These are phyloP conservation scores for Ceraceosorus guamensis DNA, from an alignment of 1,284 basidiomycete species.

Conservation along the genomic window DNA sequence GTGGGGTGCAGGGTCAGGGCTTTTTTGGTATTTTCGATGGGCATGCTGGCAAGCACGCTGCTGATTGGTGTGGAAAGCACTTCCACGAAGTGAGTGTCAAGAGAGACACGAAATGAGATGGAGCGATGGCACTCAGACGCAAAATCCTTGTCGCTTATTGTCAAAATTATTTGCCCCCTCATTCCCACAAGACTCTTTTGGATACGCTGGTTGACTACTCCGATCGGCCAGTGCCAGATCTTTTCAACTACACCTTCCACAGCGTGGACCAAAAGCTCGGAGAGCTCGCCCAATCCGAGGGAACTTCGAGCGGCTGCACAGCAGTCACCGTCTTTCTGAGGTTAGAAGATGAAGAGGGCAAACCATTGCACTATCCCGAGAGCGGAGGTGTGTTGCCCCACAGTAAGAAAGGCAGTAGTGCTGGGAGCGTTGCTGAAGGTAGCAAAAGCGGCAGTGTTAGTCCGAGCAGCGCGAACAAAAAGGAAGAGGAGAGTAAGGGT, in stretches of 20 bases:
- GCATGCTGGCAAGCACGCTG: constrained; percentile 95
- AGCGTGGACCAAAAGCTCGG: constrained; percentile 76
- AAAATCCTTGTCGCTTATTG: background rate
- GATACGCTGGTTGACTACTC: constrained; percentile 52
- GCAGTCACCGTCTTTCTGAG: constrained; percentile 95
- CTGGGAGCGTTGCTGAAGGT: background rate
- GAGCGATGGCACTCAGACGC: background rate
- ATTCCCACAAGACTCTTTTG: constrained; percentile 45
- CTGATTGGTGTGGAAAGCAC: constrained; percentile 95
- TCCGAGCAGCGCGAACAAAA: constrained; percentile 1
- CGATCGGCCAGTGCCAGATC: constrained; percentile 66
- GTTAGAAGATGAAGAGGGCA: constrained; percentile 64
- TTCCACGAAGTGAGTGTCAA: constrained; percentile 71
- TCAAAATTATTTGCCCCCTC: background rate
- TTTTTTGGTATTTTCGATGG: constrained; percentile 98
- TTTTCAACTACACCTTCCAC: constrained; percentile 89
- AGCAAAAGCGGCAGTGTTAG: background rate
- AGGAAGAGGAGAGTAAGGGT: background rate
- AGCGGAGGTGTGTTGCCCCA: constrained; percentile 9
- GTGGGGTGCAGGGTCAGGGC: constrained; percentile 80
- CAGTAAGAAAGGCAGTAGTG: background rate
- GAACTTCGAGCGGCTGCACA: constrained; percentile 93
- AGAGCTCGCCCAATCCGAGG: constrained; percentile 72
- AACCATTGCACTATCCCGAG: constrained; percentile 23
- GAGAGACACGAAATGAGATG: background rate